Percentiles rank a stretch among this genome's conserved stretches.
These are phyloP conservation scores for Entomophthora muscae DNA, from an alignment of 371 early-diverging fungal genomes.

Conservation along the genomic window DNA sequence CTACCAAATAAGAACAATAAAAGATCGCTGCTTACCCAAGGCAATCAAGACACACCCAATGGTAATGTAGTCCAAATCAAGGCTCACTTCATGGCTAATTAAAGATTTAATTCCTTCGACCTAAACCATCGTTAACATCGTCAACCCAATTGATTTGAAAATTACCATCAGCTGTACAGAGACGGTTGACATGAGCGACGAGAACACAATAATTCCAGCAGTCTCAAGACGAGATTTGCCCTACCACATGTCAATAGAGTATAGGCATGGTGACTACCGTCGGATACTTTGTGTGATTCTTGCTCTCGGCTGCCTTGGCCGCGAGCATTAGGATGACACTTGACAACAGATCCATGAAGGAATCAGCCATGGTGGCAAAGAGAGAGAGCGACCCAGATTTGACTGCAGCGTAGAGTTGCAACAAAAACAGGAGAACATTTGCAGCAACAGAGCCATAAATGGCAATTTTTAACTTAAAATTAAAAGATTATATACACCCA, in stretches of 20 bases:
- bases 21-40: slow-evolving; percentile 24
- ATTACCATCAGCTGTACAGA: slow-evolving; percentile 66
- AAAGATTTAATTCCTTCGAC: slow-evolving; percentile 17
- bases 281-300: slow-evolving; percentile 56
- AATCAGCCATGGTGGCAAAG: slow-evolving; percentile 84
- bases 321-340: slow-evolving; percentile 47
- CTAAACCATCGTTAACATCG: too few species aligned
- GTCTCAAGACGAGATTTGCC: slow-evolving; percentile 82
- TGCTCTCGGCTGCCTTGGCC: slow-evolving; percentile 32
- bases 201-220: slow-evolving; percentile 84
- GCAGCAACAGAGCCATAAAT: slow-evolving; percentile 66
- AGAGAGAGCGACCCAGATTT: slow-evolving; percentile 68
- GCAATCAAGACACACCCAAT: slow-evolving; percentile 49
- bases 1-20: slow-evolving; percentile 13
- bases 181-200: slow-evolving; percentile 77
- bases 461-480: slow-evolving; percentile 52
- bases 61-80: slow-evolving; percentile 33
- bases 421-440: slow-evolving; percentile 55
- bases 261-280: slow-evolving; percentile 21
- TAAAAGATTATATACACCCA: neutral
- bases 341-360: slow-evolving; percentile 78
- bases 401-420: slow-evolving; percentile 71
- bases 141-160: slow-evolving; percentile 8
- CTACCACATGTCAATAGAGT: slow-evolving; percentile 15
- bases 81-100: slow-evolving; percentile 16